These are phyloP conservation scores for Bryoerythrophyllum caledonicum DNA, from an alignment of 225 moss, liverwort and hornwort genomes.

Conservation along the genomic window DNA sequence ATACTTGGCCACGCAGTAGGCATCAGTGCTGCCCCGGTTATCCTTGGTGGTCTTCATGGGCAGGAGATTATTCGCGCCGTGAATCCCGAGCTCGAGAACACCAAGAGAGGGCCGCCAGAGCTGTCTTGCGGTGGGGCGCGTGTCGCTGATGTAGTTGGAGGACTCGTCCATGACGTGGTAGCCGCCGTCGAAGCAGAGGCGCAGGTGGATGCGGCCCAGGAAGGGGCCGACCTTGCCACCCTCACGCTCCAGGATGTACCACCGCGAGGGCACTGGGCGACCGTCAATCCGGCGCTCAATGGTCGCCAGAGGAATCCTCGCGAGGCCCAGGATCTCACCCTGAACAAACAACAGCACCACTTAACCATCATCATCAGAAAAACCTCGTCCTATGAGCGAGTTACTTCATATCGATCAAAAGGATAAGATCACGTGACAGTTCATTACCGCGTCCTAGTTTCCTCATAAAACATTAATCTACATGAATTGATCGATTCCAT, in stretches of 20 bases:
- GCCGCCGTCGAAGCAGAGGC: constrained; percentile 84
- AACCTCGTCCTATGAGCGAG: too few relatives aligned
- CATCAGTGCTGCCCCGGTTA: constrained; percentile 66
- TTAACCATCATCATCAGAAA: too few relatives aligned
- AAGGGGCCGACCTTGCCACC: constrained; percentile 75
- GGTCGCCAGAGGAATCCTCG: constrained; percentile 61
- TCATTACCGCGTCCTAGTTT: too few relatives aligned
- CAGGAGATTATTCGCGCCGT: constrained; percentile 76
- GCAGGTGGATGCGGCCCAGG: constrained; percentile 76
- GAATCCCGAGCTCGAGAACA: constrained; percentile 81
- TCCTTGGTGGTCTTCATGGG: constrained; percentile 82
- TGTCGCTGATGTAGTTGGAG: constrained; percentile 77
- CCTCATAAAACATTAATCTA: too few relatives aligned
- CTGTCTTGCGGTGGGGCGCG: constrained; percentile 75
- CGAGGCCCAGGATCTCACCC: constrained; percentile 80
- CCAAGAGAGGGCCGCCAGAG: constrained; percentile 82
- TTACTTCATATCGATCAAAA: too few relatives aligned
- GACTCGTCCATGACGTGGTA: constrained; percentile 97
- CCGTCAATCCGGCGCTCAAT: constrained; percentile 84
- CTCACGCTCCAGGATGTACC: constrained; percentile 83
- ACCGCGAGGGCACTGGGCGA: constrained; percentile 74
- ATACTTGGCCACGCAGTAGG: constrained; percentile 92
- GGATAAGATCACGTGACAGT: too few relatives aligned
- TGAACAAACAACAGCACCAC: constrained; percentile 14
- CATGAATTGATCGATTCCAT: too few relatives aligned